phyloP scores from a whole-genome alignment of 1,284 basidiomycete genomes.

The Puccinia polysora region DNA sequence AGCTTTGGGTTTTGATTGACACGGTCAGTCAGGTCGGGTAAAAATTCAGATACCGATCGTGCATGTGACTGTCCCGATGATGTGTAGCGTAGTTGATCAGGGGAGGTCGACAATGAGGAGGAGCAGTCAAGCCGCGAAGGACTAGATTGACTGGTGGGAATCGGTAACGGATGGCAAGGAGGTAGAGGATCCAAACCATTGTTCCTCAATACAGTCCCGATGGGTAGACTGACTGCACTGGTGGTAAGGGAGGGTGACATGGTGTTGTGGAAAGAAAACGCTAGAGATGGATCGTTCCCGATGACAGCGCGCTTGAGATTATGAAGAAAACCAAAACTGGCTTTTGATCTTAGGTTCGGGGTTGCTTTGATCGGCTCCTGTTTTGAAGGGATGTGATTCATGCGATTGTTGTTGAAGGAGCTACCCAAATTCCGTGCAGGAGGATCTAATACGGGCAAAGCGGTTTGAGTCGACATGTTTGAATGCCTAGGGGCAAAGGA shows the following conservation, averaged over 20 bases:
- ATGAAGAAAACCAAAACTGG: slow-evolving; percentile 7
- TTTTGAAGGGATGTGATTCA: neutral
- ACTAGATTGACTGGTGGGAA: slow-evolving; percentile 1
- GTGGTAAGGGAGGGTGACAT: neutral
- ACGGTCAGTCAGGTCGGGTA: too few relatives aligned
- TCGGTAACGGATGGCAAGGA: slow-evolving; percentile 1
- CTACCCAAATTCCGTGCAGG: neutral
- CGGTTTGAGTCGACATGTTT: slow-evolving; percentile 16
- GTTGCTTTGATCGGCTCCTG: too few relatives aligned
- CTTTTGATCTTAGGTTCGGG: slow-evolving; percentile 8
- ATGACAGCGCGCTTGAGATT: slow-evolving; percentile 13
- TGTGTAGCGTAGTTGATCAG: too few relatives aligned
- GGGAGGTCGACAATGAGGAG: neutral
- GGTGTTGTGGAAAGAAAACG: slow-evolving; percentile 15
- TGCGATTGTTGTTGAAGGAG: neutral
- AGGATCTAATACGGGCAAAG: neutral
- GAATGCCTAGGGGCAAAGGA: neutral
- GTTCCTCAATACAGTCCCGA: slow-evolving; percentile 24
- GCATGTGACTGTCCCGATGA: too few relatives aligned
- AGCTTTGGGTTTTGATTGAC: too few relatives aligned
- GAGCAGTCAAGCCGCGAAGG: slow-evolving; percentile 9
- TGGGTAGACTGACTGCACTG: slow-evolving; percentile 15
- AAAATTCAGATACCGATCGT: too few relatives aligned
- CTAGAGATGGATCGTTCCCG: neutral
- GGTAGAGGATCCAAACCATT: slow-evolving; percentile 21